Evolutionary conservation across 208 protist genomes (phyloP), one percentile per base, ranked within the genome.

Genomic region (Acanthamoeba culbertsoni): DNA sequence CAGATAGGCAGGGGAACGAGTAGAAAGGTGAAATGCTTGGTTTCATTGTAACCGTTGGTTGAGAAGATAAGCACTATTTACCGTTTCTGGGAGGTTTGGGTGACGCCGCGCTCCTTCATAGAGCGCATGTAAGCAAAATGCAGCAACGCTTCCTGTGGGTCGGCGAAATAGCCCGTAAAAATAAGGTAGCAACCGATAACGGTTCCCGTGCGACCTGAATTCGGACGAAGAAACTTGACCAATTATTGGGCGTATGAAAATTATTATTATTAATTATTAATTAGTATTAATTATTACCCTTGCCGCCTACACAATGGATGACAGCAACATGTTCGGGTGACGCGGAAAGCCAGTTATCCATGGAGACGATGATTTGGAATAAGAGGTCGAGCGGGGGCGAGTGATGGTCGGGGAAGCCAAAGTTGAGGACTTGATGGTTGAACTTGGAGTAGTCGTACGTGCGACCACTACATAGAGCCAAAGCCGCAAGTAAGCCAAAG

Each of bases 1-100:
- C 3, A 18, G 6, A 26, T 18, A 14, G 28, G 53, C 3, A 2
- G 53, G 2, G 6, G 28, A 26, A 26, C 3, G 6, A 59, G 14
- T 8, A 14, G n/a, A 8, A 73, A 33, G 2, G 63, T 16, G 35
- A 73, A 2, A 40, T 8, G 63, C 4, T 23, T 7, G 12, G 31
- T 26, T 0, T 71, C 23, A 31, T 51, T 20, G 37, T 43, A 12
- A 3, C 31, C 42, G 0, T 1, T 0, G 40, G 20, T 12, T 1
- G 68, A 0, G 63, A 35, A 16, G 10, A 75, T 26, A n/a, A 37
- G 10, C 0, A 0, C 8, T 55, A 35, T 71, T 18, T 20, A 94
- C 93, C 93, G 42, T 23, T 82, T 92, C 53, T 96, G 95, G 18
- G 95, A 94, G 18, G 93, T 91, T 91, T 96, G 95, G 0, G 93